Evolutionary conservation across 768 basidiomycete species (phyloP).

Genomic region (Collybiopsis luxurians): DNA sequence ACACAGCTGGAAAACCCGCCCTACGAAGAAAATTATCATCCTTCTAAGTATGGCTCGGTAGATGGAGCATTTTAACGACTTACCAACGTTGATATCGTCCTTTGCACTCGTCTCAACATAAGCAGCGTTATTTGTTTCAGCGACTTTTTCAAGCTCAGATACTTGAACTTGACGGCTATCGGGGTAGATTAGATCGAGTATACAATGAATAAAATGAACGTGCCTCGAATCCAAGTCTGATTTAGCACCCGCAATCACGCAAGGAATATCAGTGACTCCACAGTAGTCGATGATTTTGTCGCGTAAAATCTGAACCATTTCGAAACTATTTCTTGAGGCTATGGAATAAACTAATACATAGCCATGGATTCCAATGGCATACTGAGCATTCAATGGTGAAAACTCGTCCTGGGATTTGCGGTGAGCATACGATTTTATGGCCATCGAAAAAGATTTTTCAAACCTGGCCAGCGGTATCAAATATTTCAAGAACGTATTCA

Average conservation of each 20-base stretch:
- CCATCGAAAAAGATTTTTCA: background rate
- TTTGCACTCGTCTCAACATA: slow-evolving; percentile 91
- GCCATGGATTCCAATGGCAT: slow-evolving; percentile 96
- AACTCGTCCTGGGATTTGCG: slow-evolving; percentile 75
- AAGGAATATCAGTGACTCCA: slow-evolving; percentile 83
- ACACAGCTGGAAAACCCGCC: slow-evolving; percentile 82
- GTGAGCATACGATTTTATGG: too few species aligned
- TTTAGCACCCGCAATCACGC: slow-evolving; percentile 94
- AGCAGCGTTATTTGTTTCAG: slow-evolving; percentile 66
- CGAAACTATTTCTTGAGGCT: slow-evolving; percentile 83
- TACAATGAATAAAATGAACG: slow-evolving; percentile 19
- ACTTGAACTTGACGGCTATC: slow-evolving; percentile 69
- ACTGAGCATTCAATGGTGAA: slow-evolving; percentile 88
- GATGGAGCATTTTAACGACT: slow-evolving; percentile 31
- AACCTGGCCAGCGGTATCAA: slow-evolving; percentile 97
- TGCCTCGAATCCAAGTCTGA: slow-evolving; percentile 77
- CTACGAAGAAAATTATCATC: slow-evolving; percentile 30
- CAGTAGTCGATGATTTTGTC: slow-evolving; percentile 92
- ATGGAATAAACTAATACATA: slow-evolving; percentile 97
- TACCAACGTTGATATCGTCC: slow-evolving; percentile 84
- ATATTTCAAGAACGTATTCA: slow-evolving; percentile 95
- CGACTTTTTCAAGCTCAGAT: slow-evolving; percentile 71
- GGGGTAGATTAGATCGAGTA: background rate
- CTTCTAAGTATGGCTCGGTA: background rate
- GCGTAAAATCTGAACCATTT: slow-evolving; percentile 91